phyloP scores from a whole-genome alignment of 2,329 filamentous ascomycete genomes.

The Trichoderma sp. region DNA sequence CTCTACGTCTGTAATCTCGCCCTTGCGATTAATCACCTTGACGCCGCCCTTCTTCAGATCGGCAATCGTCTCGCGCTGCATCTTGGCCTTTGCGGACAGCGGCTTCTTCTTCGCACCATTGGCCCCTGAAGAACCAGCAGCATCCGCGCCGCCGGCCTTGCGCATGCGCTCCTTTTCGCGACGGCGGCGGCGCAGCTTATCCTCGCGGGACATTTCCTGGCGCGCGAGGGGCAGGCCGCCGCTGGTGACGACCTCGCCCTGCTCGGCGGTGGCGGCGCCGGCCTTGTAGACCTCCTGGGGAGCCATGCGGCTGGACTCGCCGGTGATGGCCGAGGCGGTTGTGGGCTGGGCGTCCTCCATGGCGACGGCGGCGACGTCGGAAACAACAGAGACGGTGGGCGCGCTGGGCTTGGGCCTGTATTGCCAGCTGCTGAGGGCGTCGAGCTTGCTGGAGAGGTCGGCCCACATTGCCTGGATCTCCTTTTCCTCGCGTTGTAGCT shows the following conservation, averaged over 20 bases:
- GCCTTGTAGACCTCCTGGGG: conserved; percentile 92
- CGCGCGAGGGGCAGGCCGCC: conserved; percentile 74
- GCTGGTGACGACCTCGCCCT: conserved; percentile 75
- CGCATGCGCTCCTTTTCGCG: conserved; percentile 83
- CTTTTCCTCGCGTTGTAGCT: conserved; percentile 75
- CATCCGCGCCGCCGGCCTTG: conserved; percentile 59
- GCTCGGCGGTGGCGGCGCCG: conserved; percentile 64
- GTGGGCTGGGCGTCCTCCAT: conserved; percentile 96
- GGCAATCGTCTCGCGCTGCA: conserved; percentile 55
- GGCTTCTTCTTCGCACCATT: conserved; percentile 48
- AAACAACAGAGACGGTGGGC: conserved; percentile 80
- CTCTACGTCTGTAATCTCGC: conserved; percentile 79
- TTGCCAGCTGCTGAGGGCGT: conserved; percentile 89
- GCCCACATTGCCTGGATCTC: conserved; percentile 85
- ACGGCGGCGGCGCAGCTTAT: conserved; percentile 74
- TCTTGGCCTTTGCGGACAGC: conserved; percentile 58
- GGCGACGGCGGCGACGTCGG: conserved; percentile 85
- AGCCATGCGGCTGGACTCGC: conserved; percentile 74
- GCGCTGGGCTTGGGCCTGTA: conserved; percentile 88
- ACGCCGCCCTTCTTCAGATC: conserved; percentile 83
- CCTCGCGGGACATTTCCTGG: conserved; percentile 86
- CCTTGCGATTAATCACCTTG: conserved; percentile 88
- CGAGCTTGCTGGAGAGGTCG: conserved; percentile 75
- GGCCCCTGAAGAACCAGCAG: conserved; percentile 28
- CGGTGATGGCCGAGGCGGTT: conserved; percentile 71